Conservation (phyloP, 176 grass and related monocot species). For the Oropetium thomaeum region DNA sequence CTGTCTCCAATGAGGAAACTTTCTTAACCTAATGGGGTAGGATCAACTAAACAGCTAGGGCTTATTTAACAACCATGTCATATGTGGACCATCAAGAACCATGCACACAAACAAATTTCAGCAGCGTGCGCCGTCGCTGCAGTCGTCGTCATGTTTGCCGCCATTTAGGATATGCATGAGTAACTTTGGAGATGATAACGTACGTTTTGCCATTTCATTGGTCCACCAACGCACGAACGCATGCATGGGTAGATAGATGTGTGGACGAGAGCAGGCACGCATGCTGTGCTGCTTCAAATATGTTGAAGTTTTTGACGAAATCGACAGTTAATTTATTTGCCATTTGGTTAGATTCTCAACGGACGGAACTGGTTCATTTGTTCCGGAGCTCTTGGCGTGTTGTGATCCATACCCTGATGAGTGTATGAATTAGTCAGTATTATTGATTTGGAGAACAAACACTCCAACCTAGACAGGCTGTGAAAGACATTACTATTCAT, state of each 20-base stretch:
- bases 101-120: not conserved
- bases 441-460: no score
- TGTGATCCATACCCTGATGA: no score
- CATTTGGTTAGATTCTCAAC: not conserved
- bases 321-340: not conserved
- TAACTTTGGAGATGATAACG: not conserved
- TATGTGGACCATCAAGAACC: not conserved
- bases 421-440: no score
- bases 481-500: no score
- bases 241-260: not conserved
- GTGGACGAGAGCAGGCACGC: not conserved
- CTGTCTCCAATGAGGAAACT: slow-evolving; percentile 38
- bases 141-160: not conserved
- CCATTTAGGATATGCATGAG: slow-evolving; percentile 6
- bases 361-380: not conserved
- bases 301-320: not conserved
- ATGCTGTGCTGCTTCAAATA: not conserved
- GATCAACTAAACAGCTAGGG: not conserved
- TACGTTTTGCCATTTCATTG: slow-evolving; percentile 22
- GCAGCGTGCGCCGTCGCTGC: slow-evolving; percentile 6
- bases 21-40: not conserved
- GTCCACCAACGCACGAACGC: not conserved
- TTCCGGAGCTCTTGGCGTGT: not conserved
- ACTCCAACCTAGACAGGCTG: no score
- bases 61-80: not conserved